Evolutionary conservation across 805 yeast species (phyloP), one percentile per base, ranked within the genome.

Genomic region (Scheffersomyces amazonensis): DNA sequence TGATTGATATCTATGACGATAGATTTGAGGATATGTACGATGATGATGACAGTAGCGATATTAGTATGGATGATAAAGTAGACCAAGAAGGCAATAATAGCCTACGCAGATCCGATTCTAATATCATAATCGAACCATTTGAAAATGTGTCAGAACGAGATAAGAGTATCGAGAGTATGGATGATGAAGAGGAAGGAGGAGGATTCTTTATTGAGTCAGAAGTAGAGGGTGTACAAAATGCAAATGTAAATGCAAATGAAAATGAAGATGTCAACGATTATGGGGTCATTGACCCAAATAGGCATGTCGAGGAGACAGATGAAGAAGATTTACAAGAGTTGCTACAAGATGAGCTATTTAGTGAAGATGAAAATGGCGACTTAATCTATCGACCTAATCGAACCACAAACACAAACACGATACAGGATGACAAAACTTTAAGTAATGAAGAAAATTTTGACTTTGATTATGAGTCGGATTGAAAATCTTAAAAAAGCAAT

Each of bases 171-270:
- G 19, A 18, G 9, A 12, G 12, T 2, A 17, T 5, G 6, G 39
- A 40, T 12, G 41, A 41, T n/a, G 66, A 62, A 12, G 71, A 64
- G n/a, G 40, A 31, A 25, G 33, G n/a, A 9, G 39, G 31, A 12
- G 34, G 36, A 22, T 40, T 36, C 27, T 8, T 27, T 11, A 11
- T 13, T 4, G 33, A 24, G 12, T 8, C 10, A 7, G 5, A 11
- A 10, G 27, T 10, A 24, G 27, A 11, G 27, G 27, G 13, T 10
- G 27, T 9, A 10, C 29, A 4, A 17, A 15, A 13, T 23, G 35
- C 13, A 5, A 16, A 30, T 11, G 34, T 22, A 7, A 32, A 27
- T 13, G 18, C 22, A 21, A 23, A 27, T 17, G 39, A 22, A 16
- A 15, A 32, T 4, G 38, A 17, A 12, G 19, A 19, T 16, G 40